Evolutionary conservation across 2,329 filamentous ascomycete species (phyloP), one percentile per base, ranked within the genome.

Genomic region (Colletotrichum magnum): DNA sequence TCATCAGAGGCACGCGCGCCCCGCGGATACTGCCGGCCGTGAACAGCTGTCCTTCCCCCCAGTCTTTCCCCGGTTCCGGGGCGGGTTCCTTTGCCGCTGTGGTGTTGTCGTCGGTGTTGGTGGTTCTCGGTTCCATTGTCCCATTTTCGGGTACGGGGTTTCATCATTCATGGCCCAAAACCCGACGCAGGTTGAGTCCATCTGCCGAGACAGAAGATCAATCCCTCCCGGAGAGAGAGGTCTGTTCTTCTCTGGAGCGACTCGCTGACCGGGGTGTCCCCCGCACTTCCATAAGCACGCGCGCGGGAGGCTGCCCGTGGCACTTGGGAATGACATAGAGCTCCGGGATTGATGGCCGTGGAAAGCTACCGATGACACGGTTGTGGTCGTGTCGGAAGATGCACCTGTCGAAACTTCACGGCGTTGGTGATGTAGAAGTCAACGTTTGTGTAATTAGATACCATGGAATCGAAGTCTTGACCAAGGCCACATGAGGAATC

Each of bases 11-110:
- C 32, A 47, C 60, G 58, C 60, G 53, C 64, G 60, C 48, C 36
- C 47, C 21, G 47, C 65, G 65, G 65, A 26, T 64, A 68, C 60
- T 48, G 60, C 53, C 60, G 53, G 60, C 60, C 47, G n/a, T 53
- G 36, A 36, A 36, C 32, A 36, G 32, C 39, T 41, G 24, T 24
- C 4, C 43, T 51, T 21, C 51, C 24, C 7, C 21, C 41, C 61
- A 61, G 48, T 41, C 21, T 24, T 24, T 16, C 58, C 41, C 52
- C 41, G 39, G 47, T 64, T 47, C 65, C 51, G 47, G 47, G 47
- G 60, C 32, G 32, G 32, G 32, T 36, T 36, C 9, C 10, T 10
- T 36, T 10, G 7, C 32, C 9, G 9, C 10, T 36, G 32, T 36
- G 32, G 9, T 36, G 32, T 36, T 36, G 32, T 10, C 9, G 32